Conservation (phyloP, 331 rosid genomes). For the Quercus tomentella region DNA sequence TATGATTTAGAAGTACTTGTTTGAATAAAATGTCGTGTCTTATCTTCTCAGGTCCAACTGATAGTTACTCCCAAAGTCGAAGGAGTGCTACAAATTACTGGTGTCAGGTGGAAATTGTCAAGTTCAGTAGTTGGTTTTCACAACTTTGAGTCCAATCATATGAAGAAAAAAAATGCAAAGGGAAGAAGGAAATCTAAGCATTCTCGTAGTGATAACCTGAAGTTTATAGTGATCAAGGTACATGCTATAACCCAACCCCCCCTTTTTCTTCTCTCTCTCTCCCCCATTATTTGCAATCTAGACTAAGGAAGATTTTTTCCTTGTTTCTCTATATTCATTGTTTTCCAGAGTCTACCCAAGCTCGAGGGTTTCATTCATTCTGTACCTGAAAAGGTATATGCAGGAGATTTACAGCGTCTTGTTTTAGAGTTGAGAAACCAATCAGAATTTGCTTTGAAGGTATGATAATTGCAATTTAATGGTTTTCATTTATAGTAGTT, state of each 20-base stretch:
- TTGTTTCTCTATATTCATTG: neutral
- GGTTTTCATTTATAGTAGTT: neutral
- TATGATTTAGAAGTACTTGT: neutral
- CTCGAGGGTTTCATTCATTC: constrained; percentile 67
- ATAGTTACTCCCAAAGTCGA: constrained; percentile 76
- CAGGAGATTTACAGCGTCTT: constrained; percentile 72
- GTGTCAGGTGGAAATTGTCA: constrained; percentile 86
- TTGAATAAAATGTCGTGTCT: constrained; percentile 2
- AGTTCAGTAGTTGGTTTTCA: constrained; percentile 73
- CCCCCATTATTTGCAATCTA: neutral
- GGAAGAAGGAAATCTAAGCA: constrained; percentile 50
- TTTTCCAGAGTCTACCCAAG: constrained; percentile 82
- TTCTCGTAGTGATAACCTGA: constrained; percentile 50
- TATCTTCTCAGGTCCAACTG: constrained; percentile 70
- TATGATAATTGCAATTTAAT: constrained; percentile 25
- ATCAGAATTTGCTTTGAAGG: constrained; percentile 78
- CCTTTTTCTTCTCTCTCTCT: neutral
- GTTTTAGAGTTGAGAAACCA: constrained; percentile 81
- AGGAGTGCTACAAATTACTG: constrained; percentile 77
- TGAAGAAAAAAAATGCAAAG: constrained; percentile 52
- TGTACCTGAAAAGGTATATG: constrained; percentile 66
- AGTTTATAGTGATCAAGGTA: constrained; percentile 89
- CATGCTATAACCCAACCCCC: neutral
- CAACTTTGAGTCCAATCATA: constrained; percentile 54
- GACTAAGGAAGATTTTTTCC: constrained; percentile 21